Conservation (phyloP, 2,329 filamentous ascomycete species). For the Fusarium xylarioides region DNA sequence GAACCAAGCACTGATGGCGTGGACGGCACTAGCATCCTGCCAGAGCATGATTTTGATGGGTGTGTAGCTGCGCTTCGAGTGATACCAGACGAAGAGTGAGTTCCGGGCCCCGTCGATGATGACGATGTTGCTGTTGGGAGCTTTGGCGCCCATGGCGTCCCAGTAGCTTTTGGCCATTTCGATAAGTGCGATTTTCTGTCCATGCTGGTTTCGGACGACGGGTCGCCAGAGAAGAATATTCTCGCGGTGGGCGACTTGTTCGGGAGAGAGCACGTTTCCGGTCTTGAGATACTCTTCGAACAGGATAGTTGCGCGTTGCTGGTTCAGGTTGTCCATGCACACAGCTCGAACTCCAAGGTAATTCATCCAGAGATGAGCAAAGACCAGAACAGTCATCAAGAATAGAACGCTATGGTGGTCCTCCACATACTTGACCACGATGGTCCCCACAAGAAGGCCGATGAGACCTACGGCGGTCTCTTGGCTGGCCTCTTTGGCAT, state of each 20-base stretch:
- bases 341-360: conserved; percentile 87
- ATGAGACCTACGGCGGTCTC: conserved; percentile 91
- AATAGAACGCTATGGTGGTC: conserved; percentile 77
- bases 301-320: conserved; percentile 84
- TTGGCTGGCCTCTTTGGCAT: conserved; percentile 94
- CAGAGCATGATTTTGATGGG: conserved; percentile 50
- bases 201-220: conserved; percentile 42
- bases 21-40: conserved; percentile 40
- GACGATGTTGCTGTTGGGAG: conserved; percentile 28
- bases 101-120: conserved; percentile 44
- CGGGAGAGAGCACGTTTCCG: conserved; percentile 67
- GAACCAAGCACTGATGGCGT: conserved; percentile 51
- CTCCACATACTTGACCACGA: conserved; percentile 81
- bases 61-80: conserved; percentile 22
- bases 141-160: conserved; percentile 44
- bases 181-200: conserved; percentile 46
- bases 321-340: conserved; percentile 83
- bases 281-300: conserved; percentile 66
- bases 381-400: conserved; percentile 75
- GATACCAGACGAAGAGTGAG: conserved; percentile 44
- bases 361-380: conserved; percentile 83
- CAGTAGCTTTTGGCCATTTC: conserved; percentile 55
- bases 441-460: conserved; percentile 84
- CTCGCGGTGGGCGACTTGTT: conserved; percentile 71
- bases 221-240: conserved; percentile 64